Base-by-base conservation (phyloP, 805 yeast species). In the Cyberlindnera galapagoensis region DNA sequence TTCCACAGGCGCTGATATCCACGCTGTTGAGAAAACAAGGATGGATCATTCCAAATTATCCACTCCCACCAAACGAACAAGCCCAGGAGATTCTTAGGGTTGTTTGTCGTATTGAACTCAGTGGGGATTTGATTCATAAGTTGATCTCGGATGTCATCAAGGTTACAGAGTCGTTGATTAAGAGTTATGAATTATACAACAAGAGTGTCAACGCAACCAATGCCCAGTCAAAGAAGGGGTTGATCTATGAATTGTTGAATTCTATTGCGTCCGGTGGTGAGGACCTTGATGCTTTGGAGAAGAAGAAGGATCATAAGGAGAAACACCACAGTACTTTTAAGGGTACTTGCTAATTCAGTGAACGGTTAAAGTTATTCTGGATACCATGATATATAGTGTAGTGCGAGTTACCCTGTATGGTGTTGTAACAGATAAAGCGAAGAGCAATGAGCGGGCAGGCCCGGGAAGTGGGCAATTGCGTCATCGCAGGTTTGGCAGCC, bases 41-140 rank as follows among this genome's bases (percentile, higher is more conserved):
- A 10, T 87, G 82, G 74, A 88, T 88, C 54, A 68, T 87, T 42
- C 95, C 95, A 44, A 86, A 87, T 65, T 87, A 87, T 59, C 84
- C 81, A 39, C 67, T 87, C 46, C 94, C 95, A 18, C 63, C 68
- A 13, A 49, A 54, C 21, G 76, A 78, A 27, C 69, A 65, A 34
- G 64, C 69, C 35, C 55, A 56, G 28, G 95, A 88, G 59, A 81
- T 86, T 37, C 65, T 87, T 42, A 73, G 97, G 51, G 84, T 88
- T 17, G 96, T 87, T 10, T 86, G 84, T 33, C 72, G 94, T 49
- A 71, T 69, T 44, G 76, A 80, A 34, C 62, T 87, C 54, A 68
- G 81, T 62, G 67, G 54, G 19, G 75, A 68, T 38, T 60, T 83
- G 40, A 57, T 82, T 20, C 80, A 75, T 43, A 69, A 74, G 49